Evolutionary conservation across 1,284 basidiomycete species (phyloP), one percentile per base, ranked within the genome.

Genomic region (Clitocybe nebularis): DNA sequence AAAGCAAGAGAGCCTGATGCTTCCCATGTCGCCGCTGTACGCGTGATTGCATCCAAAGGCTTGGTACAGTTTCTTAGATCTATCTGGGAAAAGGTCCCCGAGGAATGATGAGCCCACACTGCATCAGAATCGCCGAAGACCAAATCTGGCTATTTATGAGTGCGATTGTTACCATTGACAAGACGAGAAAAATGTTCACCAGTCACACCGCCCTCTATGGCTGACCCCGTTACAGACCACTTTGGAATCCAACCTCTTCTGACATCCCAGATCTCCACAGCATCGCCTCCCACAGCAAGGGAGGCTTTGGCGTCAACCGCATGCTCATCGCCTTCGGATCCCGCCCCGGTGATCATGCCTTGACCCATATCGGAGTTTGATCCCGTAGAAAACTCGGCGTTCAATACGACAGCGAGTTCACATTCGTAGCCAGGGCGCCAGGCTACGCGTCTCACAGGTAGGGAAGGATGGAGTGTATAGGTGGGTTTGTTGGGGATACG

Each of bases 191-290:
- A 47, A 48, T 13, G 40, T 5, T 53, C 3, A 39, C 86, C 86
- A 13, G 80, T 81, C 5, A 84, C 77, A 20, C 80, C 79, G 9
- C 85, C 83, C 45, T 89, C 86, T 2, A 67, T 68, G 7, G 74
- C 67, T 10, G 75, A 78, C 14, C 77, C 77, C 14, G 70, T 72
- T 4, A 93, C 71, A 0, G 77, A 72, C 79, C 91, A 93, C 61
- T 93, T 93, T 4, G 87, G 81, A 34, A 93, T 73, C 71, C 86
- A 86, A 3, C 81, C 78, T 25, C 90, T 69, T 28, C 90, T 72
- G 0, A 90, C 88, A 57, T 94, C 91, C 91, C 91, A 94, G 13
- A 93, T 81, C 56, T 93, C 89, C 16, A 93, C 72, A 0, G 75
- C 65, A 54, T 87, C 82, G 1, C 77, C 75, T 3, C 59, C 66